Conservation (phyloP, 2,329 filamentous ascomycete species). For the Trichoderma atrobrunneum region DNA sequence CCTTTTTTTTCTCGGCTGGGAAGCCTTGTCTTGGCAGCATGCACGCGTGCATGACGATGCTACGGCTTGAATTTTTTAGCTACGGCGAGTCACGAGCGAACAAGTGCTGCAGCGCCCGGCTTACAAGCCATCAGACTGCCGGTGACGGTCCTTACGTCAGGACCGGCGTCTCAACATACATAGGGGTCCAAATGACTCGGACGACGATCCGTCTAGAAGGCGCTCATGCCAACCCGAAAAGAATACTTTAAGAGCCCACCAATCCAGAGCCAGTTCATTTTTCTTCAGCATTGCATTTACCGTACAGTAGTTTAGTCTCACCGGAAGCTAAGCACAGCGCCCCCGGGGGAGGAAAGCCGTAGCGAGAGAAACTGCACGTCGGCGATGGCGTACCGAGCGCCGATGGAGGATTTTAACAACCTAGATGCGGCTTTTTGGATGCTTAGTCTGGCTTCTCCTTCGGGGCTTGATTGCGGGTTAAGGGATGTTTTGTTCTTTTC, state of each 20-base stretch:
- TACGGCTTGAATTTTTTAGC: not conserved
- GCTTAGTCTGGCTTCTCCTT: not conserved
- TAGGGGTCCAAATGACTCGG: slow-evolving; percentile 9
- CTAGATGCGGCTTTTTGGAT: not conserved
- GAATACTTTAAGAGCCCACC: not conserved
- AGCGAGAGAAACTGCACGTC: not conserved
- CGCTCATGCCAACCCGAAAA: not conserved
- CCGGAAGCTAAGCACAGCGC: slow-evolving; percentile 9
- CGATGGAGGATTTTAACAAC: not conserved
- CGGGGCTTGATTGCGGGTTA: not conserved
- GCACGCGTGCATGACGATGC: not conserved
- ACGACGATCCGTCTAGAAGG: slow-evolving; percentile 1
- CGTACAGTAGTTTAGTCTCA: not conserved
- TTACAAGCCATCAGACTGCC: not conserved
- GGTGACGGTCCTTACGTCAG: slow-evolving; percentile 1
- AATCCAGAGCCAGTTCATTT: not conserved
- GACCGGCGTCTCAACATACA: not conserved
- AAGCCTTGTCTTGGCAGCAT: not conserved
- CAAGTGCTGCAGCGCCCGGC: not conserved
- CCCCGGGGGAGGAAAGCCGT: not conserved
- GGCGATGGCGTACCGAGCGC: not conserved
- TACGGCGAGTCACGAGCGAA: not conserved
- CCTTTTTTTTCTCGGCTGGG: not conserved
- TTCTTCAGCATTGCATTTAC: not conserved
- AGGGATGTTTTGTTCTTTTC: not conserved